A percentile compares a stretch with the other conserved stretches of the same genome.
Evolutionary conservation across 163 green algal genomes (phyloP).

Genomic region (Chlorella variabilis): DNA sequence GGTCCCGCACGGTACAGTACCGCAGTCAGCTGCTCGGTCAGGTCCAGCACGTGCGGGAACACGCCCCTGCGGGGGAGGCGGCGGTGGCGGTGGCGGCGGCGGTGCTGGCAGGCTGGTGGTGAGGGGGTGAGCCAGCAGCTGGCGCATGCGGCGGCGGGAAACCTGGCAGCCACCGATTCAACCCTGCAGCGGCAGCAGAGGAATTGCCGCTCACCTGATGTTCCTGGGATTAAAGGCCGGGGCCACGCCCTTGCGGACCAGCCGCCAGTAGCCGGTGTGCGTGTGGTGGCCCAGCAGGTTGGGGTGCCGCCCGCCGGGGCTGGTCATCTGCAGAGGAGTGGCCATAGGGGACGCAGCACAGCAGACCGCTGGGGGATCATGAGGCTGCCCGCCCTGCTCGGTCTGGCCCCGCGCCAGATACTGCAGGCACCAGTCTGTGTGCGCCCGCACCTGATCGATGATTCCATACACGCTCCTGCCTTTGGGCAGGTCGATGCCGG

Average conservation of each 20-base stretch:
- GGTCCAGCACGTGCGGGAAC: constrained; percentile 10
- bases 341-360: not conserved
- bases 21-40: not conserved
- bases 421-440: too few relatives aligned
- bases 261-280: constrained; percentile 5
- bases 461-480: not conserved
- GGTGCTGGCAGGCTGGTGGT: not conserved
- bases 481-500: constrained; percentile 8
- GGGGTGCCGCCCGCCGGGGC: not conserved
- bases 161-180: too few relatives aligned
- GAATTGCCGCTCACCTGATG: constrained; percentile 9
- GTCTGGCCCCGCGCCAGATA: too few relatives aligned
- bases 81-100: not conserved
- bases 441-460: not conserved
- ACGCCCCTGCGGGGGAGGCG: not conserved
- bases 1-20: constrained; percentile 12
- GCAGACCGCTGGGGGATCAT: not conserved
- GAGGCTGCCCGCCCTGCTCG: too few relatives aligned
- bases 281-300: constrained; percentile 1
- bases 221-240: constrained; percentile 31
- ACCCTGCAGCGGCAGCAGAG: too few relatives aligned
- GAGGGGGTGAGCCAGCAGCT: too few relatives aligned
- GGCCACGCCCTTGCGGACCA: constrained; percentile 35
- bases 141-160: too few relatives aligned
- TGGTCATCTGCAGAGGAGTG: not conserved